These are phyloP conservation scores for Wickerhamomyces sp. DNA, from an alignment of 1,139 yeast species.

Conservation along the genomic window DNA sequence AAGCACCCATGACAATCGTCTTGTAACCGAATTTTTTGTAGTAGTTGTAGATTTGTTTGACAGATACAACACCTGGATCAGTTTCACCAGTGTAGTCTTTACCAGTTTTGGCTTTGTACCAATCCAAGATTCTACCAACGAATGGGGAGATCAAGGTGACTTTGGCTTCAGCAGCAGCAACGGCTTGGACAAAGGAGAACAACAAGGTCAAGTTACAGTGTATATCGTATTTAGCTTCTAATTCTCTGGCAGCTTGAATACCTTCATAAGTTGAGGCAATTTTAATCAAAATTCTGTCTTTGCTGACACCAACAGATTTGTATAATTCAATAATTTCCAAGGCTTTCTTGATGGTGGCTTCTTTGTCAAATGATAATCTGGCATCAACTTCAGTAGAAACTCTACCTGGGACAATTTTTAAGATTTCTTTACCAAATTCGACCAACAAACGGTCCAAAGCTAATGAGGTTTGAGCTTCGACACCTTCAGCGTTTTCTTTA, in stretches of 20 bases:
- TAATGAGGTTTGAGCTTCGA: conserved; percentile 61
- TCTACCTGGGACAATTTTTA: conserved; percentile 96
- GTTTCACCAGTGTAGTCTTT: conserved; percentile 71
- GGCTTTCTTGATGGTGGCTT: conserved; percentile 91
- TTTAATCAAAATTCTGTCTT: conserved; percentile 91
- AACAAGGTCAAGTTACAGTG: conserved; percentile 95
- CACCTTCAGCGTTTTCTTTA: conserved; percentile 41
- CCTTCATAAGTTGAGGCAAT: conserved; percentile 99
- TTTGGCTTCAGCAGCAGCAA: conserved; percentile 97
- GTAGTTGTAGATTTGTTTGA: conserved; percentile 87
- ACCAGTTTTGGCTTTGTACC: conserved; percentile 96
- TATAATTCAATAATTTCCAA: conserved; percentile 80
- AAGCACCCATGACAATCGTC: conserved; percentile 99
- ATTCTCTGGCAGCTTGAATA: conserved; percentile 96
- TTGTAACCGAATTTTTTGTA: conserved; percentile 96
- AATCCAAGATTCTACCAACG: conserved; percentile 98
- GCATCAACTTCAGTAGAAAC: conserved; percentile 99
- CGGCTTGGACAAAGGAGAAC: conserved; percentile 96
- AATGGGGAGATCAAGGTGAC: conserved; percentile 97
- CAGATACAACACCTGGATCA: conserved; percentile 97
- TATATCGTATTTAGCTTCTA: conserved; percentile 84
- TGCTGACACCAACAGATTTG: conserved; percentile 75
- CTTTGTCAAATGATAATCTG: conserved; percentile 90
- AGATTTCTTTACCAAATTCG: conserved; percentile 92
- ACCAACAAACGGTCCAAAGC: conserved; percentile 92